Evolutionary conservation across 2,329 filamentous ascomycete species (phyloP).

Genomic region (Penicillium sp.): DNA sequence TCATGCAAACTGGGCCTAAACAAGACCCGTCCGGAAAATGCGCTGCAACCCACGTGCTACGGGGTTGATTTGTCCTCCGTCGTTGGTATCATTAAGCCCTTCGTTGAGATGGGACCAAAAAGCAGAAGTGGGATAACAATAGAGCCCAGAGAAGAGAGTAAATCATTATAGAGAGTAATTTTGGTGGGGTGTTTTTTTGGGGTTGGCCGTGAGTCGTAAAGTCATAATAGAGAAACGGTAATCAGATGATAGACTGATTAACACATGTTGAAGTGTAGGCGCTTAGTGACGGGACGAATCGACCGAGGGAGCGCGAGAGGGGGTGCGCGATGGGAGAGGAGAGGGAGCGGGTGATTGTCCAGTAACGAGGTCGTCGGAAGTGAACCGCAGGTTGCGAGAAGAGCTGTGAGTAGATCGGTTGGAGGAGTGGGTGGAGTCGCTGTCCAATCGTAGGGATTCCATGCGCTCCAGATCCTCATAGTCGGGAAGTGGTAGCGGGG

Average conservation of each 20-base stretch:
- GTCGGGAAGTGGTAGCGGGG: constrained; percentile 43
- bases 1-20: constrained; percentile 8
- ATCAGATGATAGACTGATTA: constrained; percentile 2
- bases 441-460: constrained; percentile 38
- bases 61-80: neutral
- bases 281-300: constrained; percentile 19
- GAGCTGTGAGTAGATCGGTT: constrained; percentile 13
- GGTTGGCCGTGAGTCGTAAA: constrained; percentile 7
- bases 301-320: constrained; percentile 21
- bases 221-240: constrained; percentile 6
- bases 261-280: neutral
- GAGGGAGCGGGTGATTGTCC: constrained; percentile 20
- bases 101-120: neutral
- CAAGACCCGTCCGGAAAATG: constrained; percentile 2
- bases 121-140: neutral
- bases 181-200: neutral
- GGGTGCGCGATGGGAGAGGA: constrained; percentile 16
- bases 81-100: constrained; percentile 1
- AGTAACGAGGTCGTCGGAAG: constrained; percentile 34
- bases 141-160: neutral
- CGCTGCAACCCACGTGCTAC: neutral
- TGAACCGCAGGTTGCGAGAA: constrained; percentile 31
- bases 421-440: constrained; percentile 34
- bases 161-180: neutral
- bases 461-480: constrained; percentile 51